Percentiles rank a stretch among this genome's conserved stretches.
Conservation (phyloP, 2,329 filamentous ascomycete species). For the Colletotrichum sp. region DNA sequence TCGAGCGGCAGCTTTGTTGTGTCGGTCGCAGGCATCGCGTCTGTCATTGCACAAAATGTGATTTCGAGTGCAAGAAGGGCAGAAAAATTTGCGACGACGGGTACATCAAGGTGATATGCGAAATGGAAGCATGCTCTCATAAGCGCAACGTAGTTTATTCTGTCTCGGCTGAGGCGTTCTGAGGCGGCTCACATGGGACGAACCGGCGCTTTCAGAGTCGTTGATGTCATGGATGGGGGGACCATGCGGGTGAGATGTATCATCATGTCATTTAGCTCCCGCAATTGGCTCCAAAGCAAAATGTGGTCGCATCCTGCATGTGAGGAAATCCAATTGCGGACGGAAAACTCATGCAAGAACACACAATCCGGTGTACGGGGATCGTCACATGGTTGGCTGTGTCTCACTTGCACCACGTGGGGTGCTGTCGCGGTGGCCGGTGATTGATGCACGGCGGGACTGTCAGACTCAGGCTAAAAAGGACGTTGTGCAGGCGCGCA, state of each 20-base stretch:
- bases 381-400: background rate
- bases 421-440: background rate
- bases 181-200: background rate
- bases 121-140: background rate
- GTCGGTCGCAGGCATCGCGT: background rate
- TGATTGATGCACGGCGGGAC: background rate
- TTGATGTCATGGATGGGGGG: conserved; percentile 2
- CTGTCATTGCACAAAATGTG: background rate
- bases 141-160: background rate
- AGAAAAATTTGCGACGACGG: background rate
- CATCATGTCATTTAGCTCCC: background rate
- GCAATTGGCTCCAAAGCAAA: background rate
- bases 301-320: background rate
- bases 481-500: background rate
- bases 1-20: background rate
- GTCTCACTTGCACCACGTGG: background rate
- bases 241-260: background rate
- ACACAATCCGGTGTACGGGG: background rate
- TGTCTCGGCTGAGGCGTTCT: background rate
- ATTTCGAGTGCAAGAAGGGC: background rate
- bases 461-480: background rate
- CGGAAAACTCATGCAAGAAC: background rate
- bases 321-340: background rate
- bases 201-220: background rate
- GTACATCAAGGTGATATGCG: background rate